Base-by-base conservation (phyloP, 176 grass and related monocot genomes). In the Phyllostachys edulis region DNA sequence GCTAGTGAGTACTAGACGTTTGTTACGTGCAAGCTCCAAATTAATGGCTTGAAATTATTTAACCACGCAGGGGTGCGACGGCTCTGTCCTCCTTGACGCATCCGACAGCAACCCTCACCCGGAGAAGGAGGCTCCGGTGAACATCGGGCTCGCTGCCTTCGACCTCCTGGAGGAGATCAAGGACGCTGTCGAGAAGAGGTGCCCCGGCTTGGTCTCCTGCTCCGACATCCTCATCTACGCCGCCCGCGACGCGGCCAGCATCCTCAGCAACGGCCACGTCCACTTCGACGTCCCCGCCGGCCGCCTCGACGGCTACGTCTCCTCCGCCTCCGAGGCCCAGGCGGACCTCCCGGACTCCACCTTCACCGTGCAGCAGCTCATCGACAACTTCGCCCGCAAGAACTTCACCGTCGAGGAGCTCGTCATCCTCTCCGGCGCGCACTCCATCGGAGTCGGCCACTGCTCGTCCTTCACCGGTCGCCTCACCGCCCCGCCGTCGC, bases 141-240 rank as follows among this genome's bases (percentile, higher is more conserved):
- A 90, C 75, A 80, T 86, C 34, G 87, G 89, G 2, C 87, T 94
- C 5, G n/a, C 77, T 1, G 79, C 87, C 8, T 94, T 89, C 72
- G 89, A 91, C 9, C 52, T 94, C 67, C 90, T 94, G 0, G 92
- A 94, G 37, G 81, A 87, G 51, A 87, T 85, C 59, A 94, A 94
- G 84, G 73, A 67, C 1, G 80, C 63, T 62, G 20, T 91, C 4
- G 89, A 94, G 89, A 14, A 76, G 38, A 12, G 63, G 60, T 94
- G 92, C 84, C 70, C 87, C 15, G 77, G 84, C 6, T 73, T 85
- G 3, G 92, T 94, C n/a, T 91, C 92, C 36, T 94, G 92, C 71
- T 88, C 92, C 18, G 92, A 94, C 69, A 49, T 94, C 21, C 78
- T 94, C 61, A 82, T 90, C 10, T 89, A 89, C 41, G 92, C 92